Conservation (phyloP, 108 stramenopile genomes). For the Stephanodiscus minutulus region DNA sequence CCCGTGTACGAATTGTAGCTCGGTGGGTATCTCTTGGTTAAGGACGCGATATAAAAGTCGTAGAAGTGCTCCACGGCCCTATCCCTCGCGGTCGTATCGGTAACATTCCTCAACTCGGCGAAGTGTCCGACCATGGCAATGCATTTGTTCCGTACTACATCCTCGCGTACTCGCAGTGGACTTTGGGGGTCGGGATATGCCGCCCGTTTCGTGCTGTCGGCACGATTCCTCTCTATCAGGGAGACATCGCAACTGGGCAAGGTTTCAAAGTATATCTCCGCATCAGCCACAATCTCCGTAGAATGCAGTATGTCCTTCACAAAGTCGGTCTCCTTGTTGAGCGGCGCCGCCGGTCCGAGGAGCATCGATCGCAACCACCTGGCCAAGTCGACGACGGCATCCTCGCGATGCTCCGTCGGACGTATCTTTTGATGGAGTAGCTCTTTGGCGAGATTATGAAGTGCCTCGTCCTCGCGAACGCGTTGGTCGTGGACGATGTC, state of each 20-base stretch:
- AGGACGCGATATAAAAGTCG: conserved; percentile 19
- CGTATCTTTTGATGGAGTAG: conserved; percentile 36
- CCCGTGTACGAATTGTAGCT: conserved; percentile 48
- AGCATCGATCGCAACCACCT: conserved; percentile 26
- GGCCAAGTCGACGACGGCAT: conserved; percentile 5
- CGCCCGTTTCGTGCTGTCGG: conserved; percentile 25
- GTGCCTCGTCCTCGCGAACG: background rate
- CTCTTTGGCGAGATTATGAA: background rate
- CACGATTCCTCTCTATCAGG: conserved; percentile 33
- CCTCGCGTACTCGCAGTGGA: conserved; percentile 26
- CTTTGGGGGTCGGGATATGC: conserved; percentile 22
- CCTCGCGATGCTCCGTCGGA: conserved; percentile 23
- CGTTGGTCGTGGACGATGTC: background rate
- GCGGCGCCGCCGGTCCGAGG: conserved; percentile 35
- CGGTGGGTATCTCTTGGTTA: conserved; percentile 18
- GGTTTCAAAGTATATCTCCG: conserved; percentile 36
- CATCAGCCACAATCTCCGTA: conserved; percentile 29
- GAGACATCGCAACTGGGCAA: conserved; percentile 14
- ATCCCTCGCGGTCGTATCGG: conserved; percentile 18
- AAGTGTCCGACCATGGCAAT: conserved; percentile 37
- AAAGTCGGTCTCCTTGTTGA: conserved; percentile 40
- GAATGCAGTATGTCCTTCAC: conserved; percentile 28
- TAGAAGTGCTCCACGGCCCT: conserved; percentile 39
- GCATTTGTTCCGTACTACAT: conserved; percentile 24
- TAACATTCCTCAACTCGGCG: conserved; percentile 13